phyloP scores from a whole-genome alignment of 305 asterid genomes.

The Plantago coronopus region DNA sequence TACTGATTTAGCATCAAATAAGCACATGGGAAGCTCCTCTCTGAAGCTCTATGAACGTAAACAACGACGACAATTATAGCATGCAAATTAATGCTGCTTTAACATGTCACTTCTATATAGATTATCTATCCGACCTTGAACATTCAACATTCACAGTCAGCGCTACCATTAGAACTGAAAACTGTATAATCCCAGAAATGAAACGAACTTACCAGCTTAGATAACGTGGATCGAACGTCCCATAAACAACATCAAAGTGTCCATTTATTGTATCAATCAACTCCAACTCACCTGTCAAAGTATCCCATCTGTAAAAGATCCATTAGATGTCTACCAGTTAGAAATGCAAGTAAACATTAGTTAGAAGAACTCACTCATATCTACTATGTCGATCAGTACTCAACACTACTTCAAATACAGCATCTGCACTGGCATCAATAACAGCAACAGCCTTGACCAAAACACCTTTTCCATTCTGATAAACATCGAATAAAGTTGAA shows the following conservation, averaged over 20 bases:
- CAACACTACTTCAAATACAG: conserved; percentile 81
- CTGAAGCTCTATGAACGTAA: too few species aligned
- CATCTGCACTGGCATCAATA: conserved; percentile 89
- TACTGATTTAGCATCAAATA: conserved; percentile 6
- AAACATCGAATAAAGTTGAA: conserved; percentile 19
- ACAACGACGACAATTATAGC: too few species aligned
- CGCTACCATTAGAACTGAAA: conserved; percentile 22
- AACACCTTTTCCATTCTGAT: conserved; percentile 73
- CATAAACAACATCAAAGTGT: conserved; percentile 87
- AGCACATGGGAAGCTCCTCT: too few species aligned
- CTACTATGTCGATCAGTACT: conserved; percentile 71
- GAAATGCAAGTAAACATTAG: conserved; percentile 21
- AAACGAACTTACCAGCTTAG: conserved; percentile 62
- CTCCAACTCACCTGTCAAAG: conserved; percentile 90
- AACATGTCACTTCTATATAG: conserved; percentile 14
- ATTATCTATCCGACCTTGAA: conserved; percentile 11
- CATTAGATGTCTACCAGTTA: conserved; percentile 29
- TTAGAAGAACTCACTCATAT: conserved; percentile 67
- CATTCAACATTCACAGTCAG: conserved; percentile 12
- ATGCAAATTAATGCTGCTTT: too few species aligned
- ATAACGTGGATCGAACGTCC: conserved; percentile 76
- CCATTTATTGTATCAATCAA: conserved; percentile 75
- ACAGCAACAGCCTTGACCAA: conserved; percentile 96
- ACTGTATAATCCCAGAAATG: conserved; percentile 18
- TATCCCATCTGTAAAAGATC: conserved; percentile 82